Conservation (phyloP, 2,329 filamentous ascomycete species). For the Stromatinia cepivora region DNA sequence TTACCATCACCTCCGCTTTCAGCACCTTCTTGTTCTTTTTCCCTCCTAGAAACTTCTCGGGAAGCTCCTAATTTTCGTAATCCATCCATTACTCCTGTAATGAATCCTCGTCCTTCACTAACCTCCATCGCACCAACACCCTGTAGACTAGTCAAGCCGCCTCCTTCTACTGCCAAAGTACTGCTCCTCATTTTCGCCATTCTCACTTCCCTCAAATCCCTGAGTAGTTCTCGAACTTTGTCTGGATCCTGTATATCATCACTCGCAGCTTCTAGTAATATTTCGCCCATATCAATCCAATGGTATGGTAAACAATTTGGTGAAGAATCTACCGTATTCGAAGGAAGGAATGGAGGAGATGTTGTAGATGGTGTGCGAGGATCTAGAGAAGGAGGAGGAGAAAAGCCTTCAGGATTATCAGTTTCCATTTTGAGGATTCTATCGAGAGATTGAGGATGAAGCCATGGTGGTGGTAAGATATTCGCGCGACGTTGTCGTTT, state of each 20-base stretch:
- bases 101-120: conserved; percentile 80
- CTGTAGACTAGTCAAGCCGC: conserved; percentile 65
- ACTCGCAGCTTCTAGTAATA: conserved; percentile 78
- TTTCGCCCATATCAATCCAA: conserved; percentile 89
- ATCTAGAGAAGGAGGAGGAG: conserved; percentile 70
- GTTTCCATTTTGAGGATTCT: conserved; percentile 82
- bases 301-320: conserved; percentile 81
- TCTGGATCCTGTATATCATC: conserved; percentile 79
- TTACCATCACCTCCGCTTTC: conserved; percentile 58
- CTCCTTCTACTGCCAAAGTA: conserved; percentile 70
- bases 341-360: conserved; percentile 76
- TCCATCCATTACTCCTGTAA: conserved; percentile 83
- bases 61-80: conserved; percentile 81
- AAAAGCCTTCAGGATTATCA: conserved; percentile 69
- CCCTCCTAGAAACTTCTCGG: conserved; percentile 72
- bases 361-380: conserved; percentile 47
- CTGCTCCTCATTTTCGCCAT: conserved; percentile 84
- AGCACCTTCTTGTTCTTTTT: conserved; percentile 67
- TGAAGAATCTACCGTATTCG: conserved; percentile 69
- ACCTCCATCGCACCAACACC: conserved; percentile 94
- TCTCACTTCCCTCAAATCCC: conserved; percentile 83
- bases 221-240: conserved; percentile 70
- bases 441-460: conserved; percentile 72
- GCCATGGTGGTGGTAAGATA: conserved; percentile 88
- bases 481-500: conserved; percentile 94